phyloP scores from a whole-genome alignment of 192 early-diverging fungal species.

The Piromyces sp. region DNA sequence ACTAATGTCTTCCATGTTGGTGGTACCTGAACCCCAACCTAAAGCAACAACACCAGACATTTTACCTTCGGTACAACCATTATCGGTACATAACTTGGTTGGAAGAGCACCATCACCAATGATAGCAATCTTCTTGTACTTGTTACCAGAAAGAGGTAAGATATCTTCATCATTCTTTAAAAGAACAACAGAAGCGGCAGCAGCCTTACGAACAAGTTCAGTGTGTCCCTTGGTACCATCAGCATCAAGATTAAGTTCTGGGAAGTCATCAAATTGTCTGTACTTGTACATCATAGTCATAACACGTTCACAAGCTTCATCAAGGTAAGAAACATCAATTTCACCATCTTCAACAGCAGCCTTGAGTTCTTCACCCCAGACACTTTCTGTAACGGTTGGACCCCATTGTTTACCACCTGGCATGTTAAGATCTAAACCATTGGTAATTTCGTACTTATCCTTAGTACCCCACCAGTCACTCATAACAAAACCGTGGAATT shows the following conservation, averaged over 20 bases:
- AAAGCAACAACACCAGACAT: slow-evolving; percentile 2
- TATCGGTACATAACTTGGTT: background rate
- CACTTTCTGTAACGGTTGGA: background rate
- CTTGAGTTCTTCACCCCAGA: slow-evolving; percentile 1
- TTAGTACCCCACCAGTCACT: slow-evolving; percentile 39
- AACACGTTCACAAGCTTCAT: background rate
- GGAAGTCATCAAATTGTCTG: background rate
- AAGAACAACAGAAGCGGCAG: slow-evolving; percentile 22
- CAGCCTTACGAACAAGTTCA: slow-evolving; percentile 7
- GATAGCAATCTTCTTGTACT: slow-evolving; percentile 10
- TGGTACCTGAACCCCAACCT: slow-evolving; percentile 6
- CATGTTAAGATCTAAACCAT: slow-evolving; percentile 30
- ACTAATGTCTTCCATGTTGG: slow-evolving; percentile 2
- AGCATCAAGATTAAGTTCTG: background rate
- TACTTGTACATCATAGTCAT: background rate
- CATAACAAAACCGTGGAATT: slow-evolving; percentile 44
- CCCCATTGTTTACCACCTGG: background rate
- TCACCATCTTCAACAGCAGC: background rate
- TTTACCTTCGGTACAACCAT: background rate
- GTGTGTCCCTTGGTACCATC: background rate
- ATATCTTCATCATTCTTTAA: slow-evolving; percentile 20
- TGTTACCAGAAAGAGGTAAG: slow-evolving; percentile 11
- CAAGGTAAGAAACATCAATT: background rate
- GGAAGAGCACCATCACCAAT: slow-evolving; percentile 22
- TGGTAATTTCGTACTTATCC: slow-evolving; percentile 9